Base-by-base conservation (phyloP, 805 yeast species). In the Dipodascopsis uninucleata region DNA sequence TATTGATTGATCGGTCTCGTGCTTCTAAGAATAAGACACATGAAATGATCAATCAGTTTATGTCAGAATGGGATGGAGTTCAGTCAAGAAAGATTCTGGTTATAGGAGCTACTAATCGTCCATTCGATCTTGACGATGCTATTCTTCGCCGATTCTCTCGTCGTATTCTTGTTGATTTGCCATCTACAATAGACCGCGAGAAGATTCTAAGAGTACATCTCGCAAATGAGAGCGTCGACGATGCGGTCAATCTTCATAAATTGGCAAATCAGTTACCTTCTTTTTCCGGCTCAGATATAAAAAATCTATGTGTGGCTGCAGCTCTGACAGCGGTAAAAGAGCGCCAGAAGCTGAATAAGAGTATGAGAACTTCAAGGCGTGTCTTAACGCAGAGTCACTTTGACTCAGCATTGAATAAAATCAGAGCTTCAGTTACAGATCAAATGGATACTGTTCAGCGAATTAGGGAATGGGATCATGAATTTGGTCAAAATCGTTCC, bases 21-120 rank as follows among this genome's bases (percentile, higher is more conserved):
- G 77, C 83, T 28, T 67, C 70, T 40, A 95, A 95, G 58, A 96
- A 86, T 67, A 96, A 96, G 48, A 96, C 96, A 18, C 79, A 90
- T 40, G 96, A 89, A 70, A 80, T 90, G 25, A 97, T 93, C 45
- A 90, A 93, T 69, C 97, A 93, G 72, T 78, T 90, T 58, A 77
- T 90, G 58, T 90, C 97, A n/a, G 95, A 90, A 71, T 93, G 94
- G 98, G 98, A 93, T 70, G 98, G 98, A 78, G 89, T 93, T 96
- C 90, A 90, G 67, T 95, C 96, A 54, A 90, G 90, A 74, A 90
- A 90, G 79, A 90, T 90, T 62, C 96, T 93, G 35, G 89, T 93
- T 63, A 85, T 93, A 70, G 98, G 97, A 71, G 98, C 98, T 31
- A 90, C 98, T 42, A 90, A 90, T 71, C 82, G 98, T 75, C 98